Evolutionary conservation across 2,329 filamentous ascomycete species (phyloP), one percentile per base, ranked within the genome.

Genomic region (Aspergillaceae sp.): DNA sequence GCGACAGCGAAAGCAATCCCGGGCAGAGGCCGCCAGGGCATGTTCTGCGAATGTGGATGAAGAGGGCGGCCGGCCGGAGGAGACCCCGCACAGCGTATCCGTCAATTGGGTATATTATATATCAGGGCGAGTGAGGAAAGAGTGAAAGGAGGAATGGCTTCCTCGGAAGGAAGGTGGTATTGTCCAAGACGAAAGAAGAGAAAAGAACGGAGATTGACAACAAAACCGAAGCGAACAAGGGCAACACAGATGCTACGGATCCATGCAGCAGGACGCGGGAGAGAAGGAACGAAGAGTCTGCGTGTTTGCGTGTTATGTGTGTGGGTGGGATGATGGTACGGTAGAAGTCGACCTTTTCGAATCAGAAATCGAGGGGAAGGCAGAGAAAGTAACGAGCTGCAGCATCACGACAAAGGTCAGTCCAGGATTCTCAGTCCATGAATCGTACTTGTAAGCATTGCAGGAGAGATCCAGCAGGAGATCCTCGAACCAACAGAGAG

Each of bases 1-100:
- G 91, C 92, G 69, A 98, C 87, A 59, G 91, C 94, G 75, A 97
- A 98, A 64, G 90, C 92, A 74, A 98, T 96, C 62, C 88, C 87
- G 69, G 90, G 87, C 68, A 98, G 80, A 62, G 92, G 91, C 79
- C 87, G 84, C 92, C 92, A 98, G 79, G 90, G 87, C 90, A 95
- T 95, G 70, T 38, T 58, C 63, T 63, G 61, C 51, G 53, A 52
- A 49, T 37, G 47, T 50, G 45, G 47, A 10, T 36, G 45, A 19
- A 19, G 19, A 19, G 19, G 19, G 19, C 19, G 19, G 19, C 19
- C 19, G 19, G 19, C 19, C 19, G 19, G 19, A 19, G 48, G 51
- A 51, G 38, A 45, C 46, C 42, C 43, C 53, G 50, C 51, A 51
- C 55, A 60, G 47, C 43, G 11, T 45, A 50, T 48, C 36, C 40